Conservation (phyloP, 768 basidiomycete species). For the Multifurca ochricompacta region DNA sequence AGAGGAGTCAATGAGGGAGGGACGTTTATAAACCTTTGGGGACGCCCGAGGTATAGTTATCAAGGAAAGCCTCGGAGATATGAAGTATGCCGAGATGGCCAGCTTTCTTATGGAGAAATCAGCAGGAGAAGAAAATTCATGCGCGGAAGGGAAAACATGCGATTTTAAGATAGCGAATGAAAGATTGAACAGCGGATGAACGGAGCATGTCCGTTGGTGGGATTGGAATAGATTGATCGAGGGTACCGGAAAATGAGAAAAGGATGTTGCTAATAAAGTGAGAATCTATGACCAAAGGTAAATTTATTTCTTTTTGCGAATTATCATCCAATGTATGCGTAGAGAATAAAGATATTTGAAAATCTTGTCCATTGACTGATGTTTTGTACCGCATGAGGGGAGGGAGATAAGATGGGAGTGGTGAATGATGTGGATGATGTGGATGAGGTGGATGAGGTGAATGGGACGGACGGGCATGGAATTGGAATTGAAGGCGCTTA, state of each 20-base stretch:
- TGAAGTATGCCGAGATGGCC: constrained; percentile 6
- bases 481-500: constrained; percentile 8
- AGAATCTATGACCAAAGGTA: constrained; percentile 39
- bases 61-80: constrained; percentile 15
- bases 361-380: constrained; percentile 38
- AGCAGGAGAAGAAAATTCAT: constrained; percentile 6
- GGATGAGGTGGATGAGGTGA: too few species aligned
- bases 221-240: constrained; percentile 37
- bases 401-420: too few species aligned
- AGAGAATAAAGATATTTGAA: constrained; percentile 39
- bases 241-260: constrained; percentile 46
- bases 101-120: constrained; percentile 41
- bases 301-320: constrained; percentile 24
- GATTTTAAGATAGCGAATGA: constrained; percentile 39
- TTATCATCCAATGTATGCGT: constrained; percentile 36
- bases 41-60: neutral
- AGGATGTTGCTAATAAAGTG: constrained; percentile 41
- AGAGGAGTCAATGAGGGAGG: neutral
- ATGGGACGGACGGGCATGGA: too few species aligned
- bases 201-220: constrained; percentile 33
- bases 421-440: too few species aligned
- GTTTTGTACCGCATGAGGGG: constrained; percentile 27
- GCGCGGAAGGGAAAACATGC: neutral
- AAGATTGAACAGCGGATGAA: constrained; percentile 45
- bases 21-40: constrained; percentile 11